Percentiles rank a stretch among this genome's conserved stretches.
phyloP scores from a whole-genome alignment of 1,284 basidiomycete genomes.

The Apiotrichum siamense region DNA sequence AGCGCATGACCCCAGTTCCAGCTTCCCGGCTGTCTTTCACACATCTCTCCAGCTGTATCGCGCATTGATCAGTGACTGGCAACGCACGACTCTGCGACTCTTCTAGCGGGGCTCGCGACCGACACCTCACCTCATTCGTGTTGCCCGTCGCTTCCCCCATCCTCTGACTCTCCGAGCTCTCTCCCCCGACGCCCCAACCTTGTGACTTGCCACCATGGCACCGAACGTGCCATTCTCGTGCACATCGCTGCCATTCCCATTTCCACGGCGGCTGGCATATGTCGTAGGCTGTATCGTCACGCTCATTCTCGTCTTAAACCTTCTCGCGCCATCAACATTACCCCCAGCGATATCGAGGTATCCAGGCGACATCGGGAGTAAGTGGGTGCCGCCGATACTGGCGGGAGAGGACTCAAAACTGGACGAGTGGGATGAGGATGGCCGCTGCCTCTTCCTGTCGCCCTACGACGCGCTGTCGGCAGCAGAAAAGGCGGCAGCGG shows the following conservation, averaged over 20 bases:
- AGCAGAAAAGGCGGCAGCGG: conserved; percentile 35
- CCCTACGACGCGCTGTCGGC: conserved; percentile 41
- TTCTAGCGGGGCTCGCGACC: no score
- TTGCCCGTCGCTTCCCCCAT: background rate
- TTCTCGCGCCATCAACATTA: conserved; percentile 32
- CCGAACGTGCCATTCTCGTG: conserved; percentile 1
- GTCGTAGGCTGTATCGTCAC: conserved; percentile 25
- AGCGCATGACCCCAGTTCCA: no score
- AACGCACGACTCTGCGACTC: no score
- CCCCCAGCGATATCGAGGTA: conserved; percentile 33
- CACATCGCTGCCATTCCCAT: conserved; percentile 25
- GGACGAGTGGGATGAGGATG: conserved; percentile 43
- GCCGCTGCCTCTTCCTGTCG: conserved; percentile 44
- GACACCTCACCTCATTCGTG: no score
- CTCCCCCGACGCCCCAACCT: background rate
- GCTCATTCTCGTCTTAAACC: conserved; percentile 37
- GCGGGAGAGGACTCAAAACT: conserved; percentile 31
- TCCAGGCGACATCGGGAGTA: conserved; percentile 32
- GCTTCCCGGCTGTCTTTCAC: no score
- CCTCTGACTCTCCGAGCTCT: background rate
- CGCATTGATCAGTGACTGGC: no score
- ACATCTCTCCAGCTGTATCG: no score
- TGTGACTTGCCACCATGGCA: background rate
- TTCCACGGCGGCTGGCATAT: conserved; percentile 9
- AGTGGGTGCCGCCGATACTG: conserved; percentile 41